These are phyloP conservation scores for Vinca major DNA, from an alignment of 305 asterid genomes.

Conservation along the genomic window DNA sequence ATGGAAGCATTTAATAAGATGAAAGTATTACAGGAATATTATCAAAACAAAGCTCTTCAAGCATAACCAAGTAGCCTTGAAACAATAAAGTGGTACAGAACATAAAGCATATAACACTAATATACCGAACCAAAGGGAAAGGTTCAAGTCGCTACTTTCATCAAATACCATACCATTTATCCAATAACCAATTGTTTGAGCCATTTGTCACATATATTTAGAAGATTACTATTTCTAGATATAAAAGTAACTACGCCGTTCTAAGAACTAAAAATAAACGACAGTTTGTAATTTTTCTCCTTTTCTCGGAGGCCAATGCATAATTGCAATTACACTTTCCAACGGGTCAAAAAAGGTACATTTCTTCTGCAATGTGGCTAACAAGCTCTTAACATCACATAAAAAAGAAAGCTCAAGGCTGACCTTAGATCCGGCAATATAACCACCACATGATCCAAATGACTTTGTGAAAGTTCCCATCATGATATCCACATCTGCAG, in stretches of 20 bases:
- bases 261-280: neutral
- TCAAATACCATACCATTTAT: neutral
- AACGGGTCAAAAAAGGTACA: neutral
- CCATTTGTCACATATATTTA: neutral
- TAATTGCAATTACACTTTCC: neutral
- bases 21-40: neutral
- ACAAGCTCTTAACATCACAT: slow-evolving; percentile 8
- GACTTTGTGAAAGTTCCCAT: slow-evolving; percentile 99
- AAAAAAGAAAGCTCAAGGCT: slow-evolving; percentile 16
- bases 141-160: neutral
- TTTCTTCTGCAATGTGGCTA: neutral
- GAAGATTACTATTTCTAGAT: neutral
- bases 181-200: neutral
- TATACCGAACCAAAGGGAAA: neutral
- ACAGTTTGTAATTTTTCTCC: neutral
- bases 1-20: neutral
- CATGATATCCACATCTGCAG: slow-evolving; percentile 89
- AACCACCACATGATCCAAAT: slow-evolving; percentile 98
- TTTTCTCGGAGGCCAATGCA: slow-evolving; percentile 3
- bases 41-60: neutral
- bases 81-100: neutral
- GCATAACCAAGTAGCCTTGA: neutral
- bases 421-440: slow-evolving; percentile 96
- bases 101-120: neutral
- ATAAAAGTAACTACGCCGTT: neutral